Evolutionary conservation across 2,329 filamentous ascomycete genomes (phyloP).

Genomic region (Trichothecium roseum): DNA sequence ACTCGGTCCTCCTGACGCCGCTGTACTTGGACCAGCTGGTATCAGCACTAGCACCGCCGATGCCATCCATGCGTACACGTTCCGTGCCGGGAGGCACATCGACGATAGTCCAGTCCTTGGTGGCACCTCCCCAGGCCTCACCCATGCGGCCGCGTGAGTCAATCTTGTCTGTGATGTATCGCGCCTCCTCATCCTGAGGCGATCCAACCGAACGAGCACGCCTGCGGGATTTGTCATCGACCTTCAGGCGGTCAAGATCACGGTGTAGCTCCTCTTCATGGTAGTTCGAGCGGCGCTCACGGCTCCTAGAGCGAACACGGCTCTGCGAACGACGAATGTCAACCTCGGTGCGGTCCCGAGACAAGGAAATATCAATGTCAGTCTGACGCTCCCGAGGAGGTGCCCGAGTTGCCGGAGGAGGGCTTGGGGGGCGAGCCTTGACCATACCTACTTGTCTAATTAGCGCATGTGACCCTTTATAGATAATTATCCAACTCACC

Average conservation of each 20-base stretch:
- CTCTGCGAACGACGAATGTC: conserved; percentile 37
- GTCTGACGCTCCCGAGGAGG: conserved; percentile 41
- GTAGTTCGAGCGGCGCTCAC: conserved; percentile 28
- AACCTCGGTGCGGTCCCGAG: conserved; percentile 44
- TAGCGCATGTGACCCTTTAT: conserved; percentile 1
- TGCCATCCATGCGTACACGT: conserved; percentile 71
- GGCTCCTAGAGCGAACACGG: conserved; percentile 20
- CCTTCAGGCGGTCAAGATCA: conserved; percentile 59
- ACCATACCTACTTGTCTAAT: conserved; percentile 31
- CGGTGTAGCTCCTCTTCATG: conserved; percentile 13
- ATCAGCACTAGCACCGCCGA: conserved; percentile 64
- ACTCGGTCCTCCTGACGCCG: conserved; percentile 64
- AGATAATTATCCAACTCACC: conserved; percentile 39
- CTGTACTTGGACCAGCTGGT: conserved; percentile 73
- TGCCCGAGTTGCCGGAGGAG: conserved; percentile 38
- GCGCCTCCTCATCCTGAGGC: conserved; percentile 47
- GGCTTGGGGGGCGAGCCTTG: conserved; percentile 29
- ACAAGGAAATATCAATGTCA: conserved; percentile 51
- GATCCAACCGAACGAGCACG: conserved; percentile 41
- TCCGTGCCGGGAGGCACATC: conserved; percentile 79
- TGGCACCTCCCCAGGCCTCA: conserved; percentile 65
- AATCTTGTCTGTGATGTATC: conserved; percentile 47
- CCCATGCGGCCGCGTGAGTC: conserved; percentile 55
- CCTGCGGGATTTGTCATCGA: conserved; percentile 42
- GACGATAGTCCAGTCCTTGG: conserved; percentile 69